Percentiles rank a stretch among this genome's conserved stretches.
Evolutionary conservation across 2,329 filamentous ascomycete species (phyloP).

Genomic region (Aphanoascus verrucosus): DNA sequence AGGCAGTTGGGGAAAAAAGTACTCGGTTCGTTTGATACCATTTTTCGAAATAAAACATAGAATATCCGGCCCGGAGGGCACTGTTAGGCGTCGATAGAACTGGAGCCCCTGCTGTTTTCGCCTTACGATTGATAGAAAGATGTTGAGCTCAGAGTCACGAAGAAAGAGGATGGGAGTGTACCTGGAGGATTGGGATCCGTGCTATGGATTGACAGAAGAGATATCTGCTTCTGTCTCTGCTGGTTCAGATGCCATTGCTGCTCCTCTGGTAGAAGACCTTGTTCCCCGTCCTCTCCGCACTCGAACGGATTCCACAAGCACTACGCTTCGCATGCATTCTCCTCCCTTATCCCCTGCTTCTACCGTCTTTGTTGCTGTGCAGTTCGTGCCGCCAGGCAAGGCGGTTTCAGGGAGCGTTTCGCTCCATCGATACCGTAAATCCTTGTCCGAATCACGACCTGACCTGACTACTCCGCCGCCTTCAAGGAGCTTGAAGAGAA

Average conservation of each 20-base stretch:
- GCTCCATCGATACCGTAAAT: slow-evolving; percentile 17
- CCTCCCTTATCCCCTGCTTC: slow-evolving; percentile 14
- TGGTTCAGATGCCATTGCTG: background rate
- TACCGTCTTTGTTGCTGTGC: slow-evolving; percentile 15
- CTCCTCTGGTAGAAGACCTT: background rate
- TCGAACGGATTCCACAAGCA: background rate
- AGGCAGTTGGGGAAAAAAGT: too few species aligned
- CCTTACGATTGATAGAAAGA: background rate
- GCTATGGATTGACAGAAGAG: background rate
- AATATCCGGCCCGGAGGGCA: background rate
- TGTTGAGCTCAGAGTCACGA: slow-evolving; percentile 7
- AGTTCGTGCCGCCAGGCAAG: background rate
- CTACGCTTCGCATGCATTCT: slow-evolving; percentile 7
- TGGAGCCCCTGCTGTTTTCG: background rate
- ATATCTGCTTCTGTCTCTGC: background rate
- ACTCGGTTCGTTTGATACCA: too few species aligned
- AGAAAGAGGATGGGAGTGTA: slow-evolving; percentile 10
- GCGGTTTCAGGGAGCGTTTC: slow-evolving; percentile 13
- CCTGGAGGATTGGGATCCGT: slow-evolving; percentile 10
- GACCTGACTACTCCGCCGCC: slow-evolving; percentile 8
- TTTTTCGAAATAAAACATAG: too few species aligned
- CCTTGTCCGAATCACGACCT: slow-evolving; percentile 11
- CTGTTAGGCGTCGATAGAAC: background rate
- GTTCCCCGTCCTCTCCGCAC: slow-evolving; percentile 12
- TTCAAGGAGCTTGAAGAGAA: slow-evolving; percentile 15